A percentile compares a stretch with the other conserved stretches of the same genome.
Conservation (phyloP, 2,329 filamentous ascomycete species). For the Phialophora expanda region DNA sequence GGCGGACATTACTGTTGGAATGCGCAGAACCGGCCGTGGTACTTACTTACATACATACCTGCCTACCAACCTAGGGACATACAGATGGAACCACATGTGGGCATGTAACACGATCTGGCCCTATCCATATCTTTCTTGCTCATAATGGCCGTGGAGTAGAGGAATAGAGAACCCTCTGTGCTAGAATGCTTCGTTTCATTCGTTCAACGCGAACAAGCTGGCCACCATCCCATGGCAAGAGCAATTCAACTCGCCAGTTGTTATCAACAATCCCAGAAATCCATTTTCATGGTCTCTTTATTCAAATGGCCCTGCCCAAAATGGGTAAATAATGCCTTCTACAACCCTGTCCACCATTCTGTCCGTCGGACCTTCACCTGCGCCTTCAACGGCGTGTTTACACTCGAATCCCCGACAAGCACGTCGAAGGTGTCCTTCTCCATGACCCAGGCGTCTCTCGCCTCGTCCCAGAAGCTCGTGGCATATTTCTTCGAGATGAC, state of each 20-base stretch:
- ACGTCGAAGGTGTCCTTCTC: slow-evolving; percentile 70
- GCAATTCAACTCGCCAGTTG: background rate
- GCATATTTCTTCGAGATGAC: slow-evolving; percentile 66
- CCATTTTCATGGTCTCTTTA: background rate
- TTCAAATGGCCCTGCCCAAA: background rate
- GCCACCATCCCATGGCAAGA: background rate
- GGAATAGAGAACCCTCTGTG: background rate
- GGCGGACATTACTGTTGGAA: too few relatives aligned
- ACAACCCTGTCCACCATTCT: slow-evolving; percentile 71
- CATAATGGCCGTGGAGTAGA: background rate
- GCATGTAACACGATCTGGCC: background rate
- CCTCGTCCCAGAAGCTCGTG: slow-evolving; percentile 73
- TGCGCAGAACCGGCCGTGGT: too few relatives aligned
- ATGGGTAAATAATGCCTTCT: slow-evolving; percentile 21
- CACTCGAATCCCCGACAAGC: slow-evolving; percentile 61
- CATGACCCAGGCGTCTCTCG: slow-evolving; percentile 66
- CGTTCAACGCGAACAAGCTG: background rate
- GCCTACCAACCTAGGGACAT: background rate
- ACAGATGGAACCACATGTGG: background rate
- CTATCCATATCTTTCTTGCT: background rate
- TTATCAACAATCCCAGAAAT: background rate
- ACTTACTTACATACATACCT: too few relatives aligned
- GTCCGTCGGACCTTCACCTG: slow-evolving; percentile 65
- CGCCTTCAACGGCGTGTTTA: slow-evolving; percentile 50
- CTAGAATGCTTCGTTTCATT: background rate